A percentile compares a stretch with the other conserved stretches of the same genome.
Conservation (phyloP, 352 stramenopile genomes). For the Globisporangium sylvaticum region DNA sequence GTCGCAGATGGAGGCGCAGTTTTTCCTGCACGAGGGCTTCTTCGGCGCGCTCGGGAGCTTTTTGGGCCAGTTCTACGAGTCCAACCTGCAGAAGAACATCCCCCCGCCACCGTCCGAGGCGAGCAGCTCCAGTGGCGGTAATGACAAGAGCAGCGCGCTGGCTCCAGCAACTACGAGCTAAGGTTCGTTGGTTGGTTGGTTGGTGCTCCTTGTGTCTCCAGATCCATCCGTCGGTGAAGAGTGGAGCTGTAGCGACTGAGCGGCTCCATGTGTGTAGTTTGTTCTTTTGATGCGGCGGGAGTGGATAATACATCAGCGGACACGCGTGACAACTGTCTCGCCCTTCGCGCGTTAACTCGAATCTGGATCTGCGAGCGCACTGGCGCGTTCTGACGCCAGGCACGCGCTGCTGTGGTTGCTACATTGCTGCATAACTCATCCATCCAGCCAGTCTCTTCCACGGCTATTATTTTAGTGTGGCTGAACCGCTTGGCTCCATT, state of each 20-base stretch:
- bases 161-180: background rate
- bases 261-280: background rate
- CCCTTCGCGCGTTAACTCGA: background rate
- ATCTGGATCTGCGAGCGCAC: background rate
- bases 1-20: constrained; percentile 86
- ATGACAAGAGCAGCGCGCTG: background rate
- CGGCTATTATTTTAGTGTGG: background rate
- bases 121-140: background rate
- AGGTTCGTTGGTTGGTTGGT: too few species aligned
- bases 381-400: background rate
- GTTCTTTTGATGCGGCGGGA: background rate
- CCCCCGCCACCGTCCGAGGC: background rate
- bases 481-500: constrained; percentile 3
- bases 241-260: too few species aligned
- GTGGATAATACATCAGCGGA: background rate
- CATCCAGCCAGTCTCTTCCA: too few species aligned
- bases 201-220: background rate
- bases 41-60: constrained; percentile 97
- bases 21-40: constrained; percentile 96
- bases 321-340: background rate
- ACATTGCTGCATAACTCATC: background rate
- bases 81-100: constrained; percentile 20
- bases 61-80: constrained; percentile 38
- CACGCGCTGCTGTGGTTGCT: background rate
- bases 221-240: too few species aligned